Base-by-base conservation (phyloP, 1,139 yeast species). In the Magnusiomyces suaveolens region DNA sequence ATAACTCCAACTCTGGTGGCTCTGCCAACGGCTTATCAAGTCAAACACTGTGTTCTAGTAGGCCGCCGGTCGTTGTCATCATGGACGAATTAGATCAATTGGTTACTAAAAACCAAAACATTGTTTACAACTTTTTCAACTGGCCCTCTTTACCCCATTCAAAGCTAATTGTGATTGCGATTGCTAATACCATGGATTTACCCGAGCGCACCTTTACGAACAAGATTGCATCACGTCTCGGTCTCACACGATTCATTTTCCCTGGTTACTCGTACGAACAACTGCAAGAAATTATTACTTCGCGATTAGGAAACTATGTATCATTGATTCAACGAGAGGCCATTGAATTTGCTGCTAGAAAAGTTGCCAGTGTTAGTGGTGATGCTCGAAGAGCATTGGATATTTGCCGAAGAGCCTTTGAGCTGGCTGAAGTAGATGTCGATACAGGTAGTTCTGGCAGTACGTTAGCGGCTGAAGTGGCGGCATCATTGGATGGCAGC, bases 121-220 rank as follows among this genome's bases (percentile, higher is more conserved):
- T 92, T 50, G 84, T 92, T 86, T 94, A 92, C 72, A 94, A 92
- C 66, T 88, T 94, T 64, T 89, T 92, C 76, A 90, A 94, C 69
- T 92, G 99, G 99, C 96, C 98, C 3, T 83, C 96, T 0, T 82
- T 87, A 63, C 74, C 79, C 16, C 75, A 83, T 60, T 89, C 97
- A 1, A 84, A 84, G 63, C 74, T 92, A 52, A 81, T 92, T 55
- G 95, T 94, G 1, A 77, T 92, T 51, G 97, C 97, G 0, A 90
- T 92, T 36, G 97, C 97, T 6, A 94, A 94, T 66, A 90, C 97
- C 0, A 89, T 94, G 97, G 97, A 92, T 70, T 73, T 92, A 52
- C 98, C 98, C 0, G 98, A 92, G 66, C 76, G 97, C 58, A 78
- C 84, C 52, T 73, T 92, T 48, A 83, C 95, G 24, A 90, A 89